Evolutionary conservation across 129 eudicot genomes (phyloP), one percentile per base, ranked within the genome.

Genomic region (Artemisia argyi): DNA sequence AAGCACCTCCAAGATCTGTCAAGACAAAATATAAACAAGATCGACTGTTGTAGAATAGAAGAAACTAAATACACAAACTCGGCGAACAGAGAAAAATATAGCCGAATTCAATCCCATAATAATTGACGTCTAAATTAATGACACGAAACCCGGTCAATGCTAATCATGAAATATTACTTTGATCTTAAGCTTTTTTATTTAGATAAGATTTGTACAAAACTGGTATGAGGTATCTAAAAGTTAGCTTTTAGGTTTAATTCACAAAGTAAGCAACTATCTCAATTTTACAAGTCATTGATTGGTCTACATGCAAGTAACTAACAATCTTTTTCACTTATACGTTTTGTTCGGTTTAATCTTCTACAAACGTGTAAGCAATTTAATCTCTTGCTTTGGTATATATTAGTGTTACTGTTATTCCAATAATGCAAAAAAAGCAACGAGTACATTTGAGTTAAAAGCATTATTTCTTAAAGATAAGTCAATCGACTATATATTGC

Each of bases 281-380:
- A 15, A 56, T 42, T 14, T 19, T 39, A 55, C 46, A 64, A 42
- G 47, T 44, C 26, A 56, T 65, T 75, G 73, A 57, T 66, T 66
- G 79, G 68, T 66, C 52, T 58, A 57, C 19, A 75, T 76, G 49
- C 80, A 68, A 76, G 80, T 76, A 68, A 76, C 80, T 59, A 68
- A 68, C 61, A 68, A 48, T 68, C 44, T 59, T 76, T 72, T 76
- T 58, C 69, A 76, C 69, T 58, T 20, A 15, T 42, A 76, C 80
- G 80, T 68, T 48, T 57, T 59, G 54, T 18, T 59, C 17, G 42
- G 12, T 52, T 73, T 15, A 52, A 63, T 17, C 78, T 73, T 73
- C 53, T 19, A 63, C 78, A 73, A 63, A 73, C 78, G 71, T 73
- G 78, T 7, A 73, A 73, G 77, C 69, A 73, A 73, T 22, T 28